These are phyloP conservation scores for Pezizomycotina sp. DNA, from an alignment of 2,329 filamentous ascomycete species.

Conservation along the genomic window DNA sequence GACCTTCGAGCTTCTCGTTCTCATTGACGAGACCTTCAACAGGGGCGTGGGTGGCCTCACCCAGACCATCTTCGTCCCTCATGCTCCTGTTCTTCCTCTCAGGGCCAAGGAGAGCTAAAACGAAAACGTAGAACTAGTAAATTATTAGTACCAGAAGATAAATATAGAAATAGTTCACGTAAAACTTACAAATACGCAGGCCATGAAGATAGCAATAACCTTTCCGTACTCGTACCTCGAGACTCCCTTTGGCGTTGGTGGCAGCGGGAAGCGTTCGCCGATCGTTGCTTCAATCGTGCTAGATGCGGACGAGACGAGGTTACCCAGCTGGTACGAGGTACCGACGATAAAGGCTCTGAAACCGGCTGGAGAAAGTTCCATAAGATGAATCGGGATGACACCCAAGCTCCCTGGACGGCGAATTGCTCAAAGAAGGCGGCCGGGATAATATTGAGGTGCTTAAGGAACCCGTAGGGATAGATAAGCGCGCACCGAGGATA, in stretches of 20 bases:
- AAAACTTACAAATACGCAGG: slow-evolving; percentile 45
- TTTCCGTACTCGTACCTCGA: slow-evolving; percentile 57
- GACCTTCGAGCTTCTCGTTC: too few species aligned
- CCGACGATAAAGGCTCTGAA: slow-evolving; percentile 57
- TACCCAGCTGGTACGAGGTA: slow-evolving; percentile 60
- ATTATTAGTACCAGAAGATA: too few species aligned
- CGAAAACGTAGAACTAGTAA: slow-evolving; percentile 36
- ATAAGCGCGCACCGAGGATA: slow-evolving; percentile 53
- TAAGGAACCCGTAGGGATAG: slow-evolving; percentile 66
- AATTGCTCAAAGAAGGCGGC: slow-evolving; percentile 47
- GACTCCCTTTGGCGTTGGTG: slow-evolving; percentile 35
- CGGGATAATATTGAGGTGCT: slow-evolving; percentile 51
- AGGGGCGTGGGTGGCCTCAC: slow-evolving; percentile 3
- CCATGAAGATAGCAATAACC: slow-evolving; percentile 87
- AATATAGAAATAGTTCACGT: too few species aligned
- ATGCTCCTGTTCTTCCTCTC: slow-evolving; percentile 28
- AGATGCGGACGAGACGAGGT: slow-evolving; percentile 44
- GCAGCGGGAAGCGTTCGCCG: slow-evolving; percentile 57
- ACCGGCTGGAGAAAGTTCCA: slow-evolving; percentile 53
- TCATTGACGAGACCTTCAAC: too few species aligned
- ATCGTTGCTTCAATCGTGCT: slow-evolving; percentile 46
- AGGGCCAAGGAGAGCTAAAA: slow-evolving; percentile 46
- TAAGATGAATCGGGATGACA: slow-evolving; percentile 55
- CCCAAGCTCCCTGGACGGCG: slow-evolving; percentile 50
- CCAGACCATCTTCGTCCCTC: slow-evolving; percentile 8